These are phyloP conservation scores for Letharia columbiana DNA, from an alignment of 495 filamentous ascomycete genomes.

Conservation along the genomic window DNA sequence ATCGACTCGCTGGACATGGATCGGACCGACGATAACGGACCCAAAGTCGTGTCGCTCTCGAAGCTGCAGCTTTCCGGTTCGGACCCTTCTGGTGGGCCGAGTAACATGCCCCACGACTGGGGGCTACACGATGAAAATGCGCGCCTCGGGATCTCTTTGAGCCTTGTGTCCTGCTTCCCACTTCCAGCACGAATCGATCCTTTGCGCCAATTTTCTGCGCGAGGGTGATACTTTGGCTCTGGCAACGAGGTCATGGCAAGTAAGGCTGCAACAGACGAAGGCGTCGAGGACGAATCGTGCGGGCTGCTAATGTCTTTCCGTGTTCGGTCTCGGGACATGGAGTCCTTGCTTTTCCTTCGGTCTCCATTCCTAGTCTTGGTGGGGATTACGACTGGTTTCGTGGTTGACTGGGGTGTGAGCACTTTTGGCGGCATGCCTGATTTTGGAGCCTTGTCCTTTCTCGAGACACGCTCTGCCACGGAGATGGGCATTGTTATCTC, in stretches of 20 bases:
- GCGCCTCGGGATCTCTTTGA: not conserved
- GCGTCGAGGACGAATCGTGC: constrained; percentile 20
- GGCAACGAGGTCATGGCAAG: constrained; percentile 20
- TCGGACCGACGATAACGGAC: constrained; percentile 36
- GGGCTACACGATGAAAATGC: constrained; percentile 22
- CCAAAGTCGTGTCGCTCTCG: constrained; percentile 36
- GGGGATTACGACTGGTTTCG: constrained; percentile 26
- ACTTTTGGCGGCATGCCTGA: constrained; percentile 38
- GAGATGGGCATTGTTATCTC: not conserved
- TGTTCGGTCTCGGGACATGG: constrained; percentile 3
- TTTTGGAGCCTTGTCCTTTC: constrained; percentile 4
- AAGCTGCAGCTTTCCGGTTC: constrained; percentile 31
- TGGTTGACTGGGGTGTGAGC: constrained; percentile 15
- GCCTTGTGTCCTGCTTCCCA: not conserved
- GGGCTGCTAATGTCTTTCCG: constrained; percentile 4
- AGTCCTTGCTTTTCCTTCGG: constrained; percentile 10
- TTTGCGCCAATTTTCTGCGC: not conserved
- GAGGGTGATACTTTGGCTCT: not conserved
- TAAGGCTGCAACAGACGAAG: constrained; percentile 21
- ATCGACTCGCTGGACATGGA: constrained; percentile 54
- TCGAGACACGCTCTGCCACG: constrained; percentile 9
- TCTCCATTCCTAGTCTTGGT: constrained; percentile 17
- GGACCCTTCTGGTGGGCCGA: constrained; percentile 39
- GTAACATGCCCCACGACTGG: constrained; percentile 34
- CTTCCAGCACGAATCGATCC: not conserved